Base-by-base conservation (phyloP, 31 red algal genomes). In the Endocladia muricata region DNA sequence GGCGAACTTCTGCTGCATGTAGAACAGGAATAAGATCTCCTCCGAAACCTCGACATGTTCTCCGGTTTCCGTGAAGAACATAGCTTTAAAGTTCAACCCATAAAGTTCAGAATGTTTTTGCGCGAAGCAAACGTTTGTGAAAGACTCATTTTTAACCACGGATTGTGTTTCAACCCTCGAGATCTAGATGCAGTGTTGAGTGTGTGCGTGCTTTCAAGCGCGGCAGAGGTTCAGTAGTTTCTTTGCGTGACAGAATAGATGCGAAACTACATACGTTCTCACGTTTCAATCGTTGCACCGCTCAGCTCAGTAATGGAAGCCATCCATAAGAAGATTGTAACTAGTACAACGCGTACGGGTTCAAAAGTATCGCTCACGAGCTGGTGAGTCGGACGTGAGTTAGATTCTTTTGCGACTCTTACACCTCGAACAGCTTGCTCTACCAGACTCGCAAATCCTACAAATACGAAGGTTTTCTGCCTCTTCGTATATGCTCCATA, bases 1-100 rank as follows among this genome's bases (percentile, higher is more conserved):
- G 70, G 69, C 33, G 69, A 85, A 36, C 76, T 85, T 37, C 26
- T 85, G 3, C 63, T 76, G 42, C 41, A 75, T 23, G 70, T 71
- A 19, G 35, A 47, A 30, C 41, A 36, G 37, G 73, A 68, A 63
- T 28, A 38, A 15, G 61, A 78, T 28, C 39, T 87, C 25, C 31
- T 70, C 6, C 6, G 39, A 3, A 19, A 29, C 23, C 32, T 36
- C 4, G 28, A 34, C 21, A 8, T 19, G 23, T 67, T 29, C 17
- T 15, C 39, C 61, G 39, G 34, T 19, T 6, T 30, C 6, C 60
- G 72, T 22, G 2, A 22, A 4, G 15, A 61, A 13, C 29, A 60
- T 6, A 0, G 72, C 35, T 36, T 76, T 5, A 76, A 76, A 8
- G 19, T 58, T 17, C 23, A 76, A 8, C 0, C 52, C 9, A 32